Conservation (phyloP, 306 rosid species). For the Argentina anserina region DNA sequence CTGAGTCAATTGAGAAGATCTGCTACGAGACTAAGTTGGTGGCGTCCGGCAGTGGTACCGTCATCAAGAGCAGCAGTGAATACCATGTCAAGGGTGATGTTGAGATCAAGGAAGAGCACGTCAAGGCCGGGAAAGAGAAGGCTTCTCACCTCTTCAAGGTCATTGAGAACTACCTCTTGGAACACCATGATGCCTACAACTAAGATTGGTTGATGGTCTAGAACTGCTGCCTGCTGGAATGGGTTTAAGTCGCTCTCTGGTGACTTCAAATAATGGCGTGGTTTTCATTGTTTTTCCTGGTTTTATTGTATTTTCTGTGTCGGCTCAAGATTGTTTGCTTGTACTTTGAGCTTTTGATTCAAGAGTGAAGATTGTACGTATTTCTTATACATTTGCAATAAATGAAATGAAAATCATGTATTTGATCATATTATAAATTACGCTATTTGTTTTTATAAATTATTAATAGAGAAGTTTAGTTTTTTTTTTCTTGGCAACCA, state of each 20-base stretch:
- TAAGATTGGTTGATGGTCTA: background rate
- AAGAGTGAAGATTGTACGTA: conserved; percentile 10
- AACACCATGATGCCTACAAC: conserved; percentile 34
- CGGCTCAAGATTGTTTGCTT: background rate
- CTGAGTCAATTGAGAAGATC: conserved; percentile 41
- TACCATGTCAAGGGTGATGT: conserved; percentile 35
- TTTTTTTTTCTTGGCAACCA: no score
- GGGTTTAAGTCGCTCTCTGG: background rate
- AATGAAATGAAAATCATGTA: background rate
- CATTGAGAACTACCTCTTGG: conserved; percentile 33
- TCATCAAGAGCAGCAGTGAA: conserved; percentile 29
- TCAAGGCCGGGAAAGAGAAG: conserved; percentile 37
- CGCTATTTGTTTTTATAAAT: no score
- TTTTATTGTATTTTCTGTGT: background rate
- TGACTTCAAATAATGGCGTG: conserved; percentile 1
- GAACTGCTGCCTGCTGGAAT: background rate
- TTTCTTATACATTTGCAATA: background rate
- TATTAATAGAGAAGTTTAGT: no score
- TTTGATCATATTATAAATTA: no score
- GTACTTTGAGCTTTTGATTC: background rate
- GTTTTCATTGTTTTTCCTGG: background rate
- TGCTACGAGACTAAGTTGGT: conserved; percentile 32
- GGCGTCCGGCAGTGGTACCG: conserved; percentile 32
- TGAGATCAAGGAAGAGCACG: conserved; percentile 33
- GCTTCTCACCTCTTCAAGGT: conserved; percentile 32